A percentile compares a stretch with the other conserved stretches of the same genome.
phyloP scores from a whole-genome alignment of 1,284 basidiomycete species.

The Cutaneotrichosporon cutaneum region DNA sequence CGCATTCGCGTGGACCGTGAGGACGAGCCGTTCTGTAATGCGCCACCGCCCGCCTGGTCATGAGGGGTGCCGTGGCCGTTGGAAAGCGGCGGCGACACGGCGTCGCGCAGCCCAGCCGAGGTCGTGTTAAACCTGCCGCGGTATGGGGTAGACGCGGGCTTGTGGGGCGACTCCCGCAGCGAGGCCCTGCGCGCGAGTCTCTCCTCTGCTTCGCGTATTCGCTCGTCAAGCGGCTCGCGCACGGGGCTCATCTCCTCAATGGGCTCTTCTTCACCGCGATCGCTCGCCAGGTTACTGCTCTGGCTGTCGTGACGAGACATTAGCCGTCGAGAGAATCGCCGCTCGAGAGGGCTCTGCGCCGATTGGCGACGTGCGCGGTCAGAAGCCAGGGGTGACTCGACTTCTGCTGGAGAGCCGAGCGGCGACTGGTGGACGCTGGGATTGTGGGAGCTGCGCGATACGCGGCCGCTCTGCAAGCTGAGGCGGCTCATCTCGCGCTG shows the following conservation, averaged over 20 bases:
- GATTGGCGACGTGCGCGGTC: background rate
- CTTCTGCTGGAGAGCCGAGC: background rate
- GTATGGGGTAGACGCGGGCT: background rate
- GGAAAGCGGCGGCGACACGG: constrained; percentile 4
- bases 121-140: background rate
- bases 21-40: constrained; percentile 3
- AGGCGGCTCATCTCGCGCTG: constrained; percentile 8
- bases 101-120: background rate
- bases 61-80: background rate
- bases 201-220: constrained; percentile 43
- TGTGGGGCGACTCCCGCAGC: constrained; percentile 4
- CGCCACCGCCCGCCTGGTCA: background rate
- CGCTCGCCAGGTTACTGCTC: constrained; percentile 6
- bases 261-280: constrained; percentile 14
- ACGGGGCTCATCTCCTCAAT: background rate
- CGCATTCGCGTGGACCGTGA: background rate
- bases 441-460: background rate
- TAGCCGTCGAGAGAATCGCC: constrained; percentile 19
- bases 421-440: constrained; percentile 10
- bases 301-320: constrained; percentile 14
- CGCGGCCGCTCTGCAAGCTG: constrained; percentile 3
- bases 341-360: constrained; percentile 16
- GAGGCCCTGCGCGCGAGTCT: constrained; percentile 24
- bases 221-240: constrained; percentile 29
- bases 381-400: constrained; percentile 6